Conservation (phyloP, 768 basidiomycete genomes). For the Tylopilus balloui region DNA sequence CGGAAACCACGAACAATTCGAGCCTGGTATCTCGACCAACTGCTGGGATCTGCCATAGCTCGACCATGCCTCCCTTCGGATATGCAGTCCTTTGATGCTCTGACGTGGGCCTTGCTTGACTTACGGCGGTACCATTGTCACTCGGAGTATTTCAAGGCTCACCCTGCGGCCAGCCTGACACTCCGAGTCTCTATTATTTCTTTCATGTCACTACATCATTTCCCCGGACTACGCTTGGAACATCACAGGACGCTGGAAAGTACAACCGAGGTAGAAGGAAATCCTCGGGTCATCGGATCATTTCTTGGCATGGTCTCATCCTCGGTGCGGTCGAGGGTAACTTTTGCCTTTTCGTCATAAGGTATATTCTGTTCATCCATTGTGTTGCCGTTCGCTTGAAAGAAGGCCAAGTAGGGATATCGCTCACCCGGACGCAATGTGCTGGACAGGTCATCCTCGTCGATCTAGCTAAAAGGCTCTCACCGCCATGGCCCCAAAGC, state of each 20-base stretch:
- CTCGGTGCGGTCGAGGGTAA: neutral
- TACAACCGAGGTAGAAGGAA: neutral
- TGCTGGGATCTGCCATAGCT: too few relatives aligned
- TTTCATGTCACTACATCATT: neutral
- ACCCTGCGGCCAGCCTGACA: neutral
- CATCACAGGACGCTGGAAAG: neutral
- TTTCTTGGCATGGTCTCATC: neutral
- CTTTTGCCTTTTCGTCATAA: neutral
- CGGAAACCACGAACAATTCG: neutral
- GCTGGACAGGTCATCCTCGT: constrained; percentile 14
- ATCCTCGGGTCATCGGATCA: neutral
- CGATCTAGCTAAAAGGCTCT: constrained; percentile 34
- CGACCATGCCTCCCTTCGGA: neutral
- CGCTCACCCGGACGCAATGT: neutral
- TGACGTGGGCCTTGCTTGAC: neutral
- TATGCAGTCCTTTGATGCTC: neutral
- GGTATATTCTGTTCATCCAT: neutral
- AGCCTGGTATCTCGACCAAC: neutral
- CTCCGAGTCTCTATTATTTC: neutral
- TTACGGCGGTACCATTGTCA: too few relatives aligned
- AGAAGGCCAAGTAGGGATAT: neutral
- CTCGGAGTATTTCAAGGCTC: neutral
- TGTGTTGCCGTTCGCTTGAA: neutral
- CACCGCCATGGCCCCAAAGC: constrained; percentile 49
- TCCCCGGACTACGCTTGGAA: neutral